These are phyloP conservation scores for Davidsoniella neocaledoniae DNA, from an alignment of 2,329 filamentous ascomycete species.

Conservation along the genomic window DNA sequence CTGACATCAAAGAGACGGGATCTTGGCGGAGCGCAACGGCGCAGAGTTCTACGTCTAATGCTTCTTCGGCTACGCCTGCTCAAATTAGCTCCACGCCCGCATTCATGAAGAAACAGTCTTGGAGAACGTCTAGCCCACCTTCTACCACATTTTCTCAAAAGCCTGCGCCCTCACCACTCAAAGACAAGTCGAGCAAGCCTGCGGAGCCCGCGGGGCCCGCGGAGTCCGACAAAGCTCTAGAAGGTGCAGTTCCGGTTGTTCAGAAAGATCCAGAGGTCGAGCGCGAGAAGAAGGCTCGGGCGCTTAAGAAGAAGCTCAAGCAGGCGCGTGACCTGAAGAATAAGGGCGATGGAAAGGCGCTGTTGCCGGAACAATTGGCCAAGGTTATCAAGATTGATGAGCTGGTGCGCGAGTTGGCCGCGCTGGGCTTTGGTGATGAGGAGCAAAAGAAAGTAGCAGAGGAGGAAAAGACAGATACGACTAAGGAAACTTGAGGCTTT, in stretches of 20 bases:
- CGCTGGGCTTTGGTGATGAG: conserved; percentile 67
- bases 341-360: conserved; percentile 65
- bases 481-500: too few relatives aligned
- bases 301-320: conserved; percentile 83
- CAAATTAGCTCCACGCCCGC: too few relatives aligned
- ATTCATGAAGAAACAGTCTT: not conserved
- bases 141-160: not conserved
- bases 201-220: not conserved
- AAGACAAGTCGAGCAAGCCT: not conserved
- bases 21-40: not conserved
- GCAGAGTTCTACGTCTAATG: not conserved
- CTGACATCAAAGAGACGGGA: not conserved
- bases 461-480: conserved; percentile 19
- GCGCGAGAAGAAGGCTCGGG: conserved; percentile 81
- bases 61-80: too few relatives aligned
- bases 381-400: conserved; percentile 97
- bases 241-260: not conserved
- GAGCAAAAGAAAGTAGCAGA: conserved; percentile 31
- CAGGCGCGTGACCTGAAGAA: conserved; percentile 80
- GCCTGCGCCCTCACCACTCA: not conserved
- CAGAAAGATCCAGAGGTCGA: conserved; percentile 1
- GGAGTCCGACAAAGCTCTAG: not conserved
- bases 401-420: conserved; percentile 72
- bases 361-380: conserved; percentile 87
- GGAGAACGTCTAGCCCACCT: not conserved